A percentile compares a stretch with the other conserved stretches of the same genome.
Conservation (phyloP, 306 rosid genomes). For the Acacia melanoxylon region DNA sequence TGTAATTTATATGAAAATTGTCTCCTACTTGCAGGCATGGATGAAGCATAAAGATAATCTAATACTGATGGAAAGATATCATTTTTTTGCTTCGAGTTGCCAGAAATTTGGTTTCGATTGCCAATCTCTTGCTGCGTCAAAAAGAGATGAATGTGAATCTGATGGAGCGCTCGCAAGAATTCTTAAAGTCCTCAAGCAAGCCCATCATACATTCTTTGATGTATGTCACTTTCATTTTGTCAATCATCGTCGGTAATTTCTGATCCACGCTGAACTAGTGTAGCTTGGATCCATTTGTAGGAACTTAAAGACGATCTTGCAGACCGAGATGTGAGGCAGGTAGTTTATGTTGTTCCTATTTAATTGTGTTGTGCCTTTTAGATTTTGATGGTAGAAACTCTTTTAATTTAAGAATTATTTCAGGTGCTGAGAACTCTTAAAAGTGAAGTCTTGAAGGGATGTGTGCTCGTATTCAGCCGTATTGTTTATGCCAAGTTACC, state of each 20-base stretch:
- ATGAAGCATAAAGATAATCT: conserved; percentile 75
- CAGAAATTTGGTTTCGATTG: conserved; percentile 74
- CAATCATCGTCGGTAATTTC: not conserved
- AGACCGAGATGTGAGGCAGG: conserved; percentile 88
- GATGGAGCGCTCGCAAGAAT: conserved; percentile 80
- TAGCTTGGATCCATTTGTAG: conserved; percentile 48
- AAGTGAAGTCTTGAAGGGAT: conserved; percentile 57
- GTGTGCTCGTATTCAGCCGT: conserved; percentile 67
- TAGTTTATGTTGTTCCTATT: conserved; percentile 29
- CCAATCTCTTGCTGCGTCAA: conserved; percentile 74
- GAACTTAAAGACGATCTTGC: conserved; percentile 48
- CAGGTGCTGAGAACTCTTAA: conserved; percentile 62
- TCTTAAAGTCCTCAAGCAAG: conserved; percentile 69
- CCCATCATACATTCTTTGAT: conserved; percentile 67
- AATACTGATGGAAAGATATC: conserved; percentile 90
- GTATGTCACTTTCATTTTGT: conserved; percentile 44
- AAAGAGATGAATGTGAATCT: conserved; percentile 73
- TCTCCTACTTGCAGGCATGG: conserved; percentile 67
- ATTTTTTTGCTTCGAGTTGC: conserved; percentile 83
- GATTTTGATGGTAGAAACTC: not conserved
- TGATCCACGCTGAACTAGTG: conserved; percentile 36
- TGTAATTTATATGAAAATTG: not conserved
- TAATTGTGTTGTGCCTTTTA: not conserved
- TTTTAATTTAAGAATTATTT: not conserved
- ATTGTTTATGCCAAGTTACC: conserved; percentile 42